These are phyloP conservation scores for Pyrenophora tritici-repentis DNA, from an alignment of 2,329 filamentous ascomycete species.

Conservation along the genomic window DNA sequence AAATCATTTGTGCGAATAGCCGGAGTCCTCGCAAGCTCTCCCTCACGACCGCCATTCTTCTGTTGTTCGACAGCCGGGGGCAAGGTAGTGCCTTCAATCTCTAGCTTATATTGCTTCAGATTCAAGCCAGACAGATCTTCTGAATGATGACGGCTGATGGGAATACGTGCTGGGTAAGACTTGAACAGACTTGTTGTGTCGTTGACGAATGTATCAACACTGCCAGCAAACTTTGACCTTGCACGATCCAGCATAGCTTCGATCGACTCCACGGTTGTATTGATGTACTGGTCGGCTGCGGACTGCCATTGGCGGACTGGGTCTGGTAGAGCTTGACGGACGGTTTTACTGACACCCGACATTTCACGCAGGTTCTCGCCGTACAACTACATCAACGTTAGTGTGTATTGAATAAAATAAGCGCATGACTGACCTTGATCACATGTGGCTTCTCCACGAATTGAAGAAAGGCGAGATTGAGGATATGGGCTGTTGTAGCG, in stretches of 20 bases:
- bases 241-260: slow-evolving; percentile 89
- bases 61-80: slow-evolving; percentile 59
- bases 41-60: slow-evolving; percentile 73
- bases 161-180: slow-evolving; percentile 83
- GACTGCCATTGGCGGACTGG: slow-evolving; percentile 83
- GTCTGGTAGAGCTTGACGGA: slow-evolving; percentile 82
- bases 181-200: slow-evolving; percentile 89
- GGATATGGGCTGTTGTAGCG: slow-evolving; percentile 80
- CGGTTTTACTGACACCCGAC: slow-evolving; percentile 88
- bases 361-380: slow-evolving; percentile 81
- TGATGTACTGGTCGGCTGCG: slow-evolving; percentile 84
- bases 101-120: slow-evolving; percentile 77
- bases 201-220: slow-evolving; percentile 83
- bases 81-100: slow-evolving; percentile 68
- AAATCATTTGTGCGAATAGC: slow-evolving; percentile 64
- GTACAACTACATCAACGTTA: slow-evolving; percentile 63
- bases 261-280: slow-evolving; percentile 84
- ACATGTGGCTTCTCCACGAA: slow-evolving; percentile 96
- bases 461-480: slow-evolving; percentile 86
- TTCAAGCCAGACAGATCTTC: slow-evolving; percentile 81
- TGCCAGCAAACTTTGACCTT: slow-evolving; percentile 81
- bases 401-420: not conserved
- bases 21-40: slow-evolving; percentile 69
- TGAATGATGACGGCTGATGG: slow-evolving; percentile 76
- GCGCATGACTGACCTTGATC: slow-evolving; percentile 42